Evolutionary conservation across 2,329 filamentous ascomycete species (phyloP).

Genomic region (Exophiala xenobiotica): DNA sequence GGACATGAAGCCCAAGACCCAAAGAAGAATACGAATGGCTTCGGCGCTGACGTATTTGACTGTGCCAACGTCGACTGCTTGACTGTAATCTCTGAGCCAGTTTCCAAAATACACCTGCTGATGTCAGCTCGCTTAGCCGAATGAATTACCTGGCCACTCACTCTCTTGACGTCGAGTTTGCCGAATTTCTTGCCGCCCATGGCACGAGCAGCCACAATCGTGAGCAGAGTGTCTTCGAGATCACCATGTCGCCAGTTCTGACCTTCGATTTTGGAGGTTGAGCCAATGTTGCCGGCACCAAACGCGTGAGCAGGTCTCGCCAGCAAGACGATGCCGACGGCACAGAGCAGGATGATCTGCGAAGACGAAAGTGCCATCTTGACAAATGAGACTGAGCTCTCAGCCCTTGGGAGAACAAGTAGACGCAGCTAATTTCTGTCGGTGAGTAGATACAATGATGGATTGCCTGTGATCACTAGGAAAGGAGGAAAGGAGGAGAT

Average conservation of each 20-base stretch:
- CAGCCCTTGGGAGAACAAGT: too few relatives aligned
- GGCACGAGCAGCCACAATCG: constrained; percentile 63
- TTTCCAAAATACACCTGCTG: constrained; percentile 88
- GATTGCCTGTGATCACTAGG: too few relatives aligned
- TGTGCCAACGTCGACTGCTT: constrained; percentile 89
- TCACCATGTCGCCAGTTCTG: constrained; percentile 89
- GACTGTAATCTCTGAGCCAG: constrained; percentile 90
- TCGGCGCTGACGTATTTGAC: constrained; percentile 88
- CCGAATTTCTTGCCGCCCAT: constrained; percentile 77
- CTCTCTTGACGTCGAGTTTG: constrained; percentile 74
- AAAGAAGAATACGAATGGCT: constrained; percentile 84
- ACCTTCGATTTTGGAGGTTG: constrained; percentile 76
- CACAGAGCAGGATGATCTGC: constrained; percentile 27
- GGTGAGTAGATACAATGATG: neutral
- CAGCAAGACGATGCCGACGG: constrained; percentile 57
- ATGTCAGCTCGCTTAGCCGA: neutral
- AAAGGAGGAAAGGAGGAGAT: too few relatives aligned
- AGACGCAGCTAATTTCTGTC: neutral
- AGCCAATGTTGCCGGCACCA: constrained; percentile 81
- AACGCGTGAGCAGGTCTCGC: constrained; percentile 72
- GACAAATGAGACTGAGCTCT: neutral
- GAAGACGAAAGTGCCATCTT: constrained; percentile 28
- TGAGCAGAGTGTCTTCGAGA: constrained; percentile 86
- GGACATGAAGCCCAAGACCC: constrained; percentile 84
- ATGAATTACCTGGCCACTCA: constrained; percentile 12